These are phyloP conservation scores for Dioszegia aurantiaca DNA, from an alignment of 768 basidiomycete species.

Conservation along the genomic window DNA sequence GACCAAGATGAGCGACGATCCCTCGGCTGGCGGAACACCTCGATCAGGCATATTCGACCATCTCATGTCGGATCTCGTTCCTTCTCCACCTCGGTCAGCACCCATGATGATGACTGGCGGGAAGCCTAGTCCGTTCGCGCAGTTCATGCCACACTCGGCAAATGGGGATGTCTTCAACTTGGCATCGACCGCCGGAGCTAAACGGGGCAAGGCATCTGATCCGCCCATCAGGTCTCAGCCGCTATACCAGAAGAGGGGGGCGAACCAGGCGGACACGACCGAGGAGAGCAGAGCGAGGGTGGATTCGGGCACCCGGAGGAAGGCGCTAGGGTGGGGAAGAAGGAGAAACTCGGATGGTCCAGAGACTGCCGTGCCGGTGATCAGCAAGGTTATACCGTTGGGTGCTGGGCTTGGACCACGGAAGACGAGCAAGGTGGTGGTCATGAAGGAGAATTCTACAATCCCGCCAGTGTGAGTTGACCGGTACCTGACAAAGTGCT, in stretches of 20 bases:
- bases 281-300: conserved; percentile 27
- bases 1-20: conserved; percentile 11
- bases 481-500: not conserved
- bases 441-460: conserved; percentile 1
- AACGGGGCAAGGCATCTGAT: conserved; percentile 5
- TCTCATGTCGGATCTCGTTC: conserved; percentile 17
- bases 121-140: conserved; percentile 23
- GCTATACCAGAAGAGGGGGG: not conserved
- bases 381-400: conserved; percentile 7
- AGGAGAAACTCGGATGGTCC: conserved; percentile 37
- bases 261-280: not conserved
- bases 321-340: conserved; percentile 43
- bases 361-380: conserved; percentile 9
- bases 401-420: not conserved
- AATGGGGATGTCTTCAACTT: conserved; percentile 2
- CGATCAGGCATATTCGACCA: not conserved
- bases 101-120: not conserved
- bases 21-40: conserved; percentile 9
- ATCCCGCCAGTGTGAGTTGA: not conserved
- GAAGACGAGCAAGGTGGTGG: not conserved
- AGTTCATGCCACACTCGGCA: conserved; percentile 14
- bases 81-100: conserved; percentile 2
- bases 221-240: not conserved
- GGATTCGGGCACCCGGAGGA: conserved; percentile 28
- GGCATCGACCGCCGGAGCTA: not conserved